Evolutionary conservation across 2,329 filamentous ascomycete genomes (phyloP).

Genomic region (Trichoderma gracile): DNA sequence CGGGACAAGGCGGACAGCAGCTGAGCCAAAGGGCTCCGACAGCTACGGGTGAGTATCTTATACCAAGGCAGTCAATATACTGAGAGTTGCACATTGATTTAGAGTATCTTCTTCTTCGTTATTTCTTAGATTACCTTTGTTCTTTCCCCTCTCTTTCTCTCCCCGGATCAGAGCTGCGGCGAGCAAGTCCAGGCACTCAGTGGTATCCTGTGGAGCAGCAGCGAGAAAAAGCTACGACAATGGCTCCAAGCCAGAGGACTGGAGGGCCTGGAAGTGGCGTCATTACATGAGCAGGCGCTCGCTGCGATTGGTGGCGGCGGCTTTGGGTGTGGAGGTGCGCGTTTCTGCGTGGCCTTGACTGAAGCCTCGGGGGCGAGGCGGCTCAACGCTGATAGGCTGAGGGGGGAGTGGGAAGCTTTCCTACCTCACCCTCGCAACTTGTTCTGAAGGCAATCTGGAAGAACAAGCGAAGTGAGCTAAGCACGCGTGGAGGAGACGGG

Average conservation of each 20-base stretch:
- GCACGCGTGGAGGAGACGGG: no score
- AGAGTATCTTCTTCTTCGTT: not conserved
- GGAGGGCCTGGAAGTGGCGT: not conserved
- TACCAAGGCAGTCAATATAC: not conserved
- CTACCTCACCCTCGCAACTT: no score
- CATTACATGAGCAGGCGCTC: conserved; percentile 6
- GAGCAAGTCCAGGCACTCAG: not conserved
- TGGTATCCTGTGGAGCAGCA: conserved; percentile 7
- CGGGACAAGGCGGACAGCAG: conserved; percentile 4
- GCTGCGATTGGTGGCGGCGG: not conserved
- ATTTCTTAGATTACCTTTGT: no score
- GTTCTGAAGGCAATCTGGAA: no score
- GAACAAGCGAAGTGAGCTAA: no score
- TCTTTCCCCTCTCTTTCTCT: not conserved
- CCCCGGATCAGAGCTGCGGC: not conserved
- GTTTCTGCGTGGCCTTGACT: no score
- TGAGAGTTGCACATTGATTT: not conserved
- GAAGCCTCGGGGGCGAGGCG: no score
- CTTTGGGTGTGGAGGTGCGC: no score
- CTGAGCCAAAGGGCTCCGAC: not conserved
- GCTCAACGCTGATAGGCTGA: no score
- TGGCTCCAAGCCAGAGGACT: not conserved
- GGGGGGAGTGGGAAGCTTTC: no score
- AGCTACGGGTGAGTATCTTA: no score
- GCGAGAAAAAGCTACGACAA: conserved; percentile 11